These are phyloP conservation scores for Ceratocystis lukuohia DNA, from an alignment of 2,329 filamentous ascomycete species.

Conservation along the genomic window DNA sequence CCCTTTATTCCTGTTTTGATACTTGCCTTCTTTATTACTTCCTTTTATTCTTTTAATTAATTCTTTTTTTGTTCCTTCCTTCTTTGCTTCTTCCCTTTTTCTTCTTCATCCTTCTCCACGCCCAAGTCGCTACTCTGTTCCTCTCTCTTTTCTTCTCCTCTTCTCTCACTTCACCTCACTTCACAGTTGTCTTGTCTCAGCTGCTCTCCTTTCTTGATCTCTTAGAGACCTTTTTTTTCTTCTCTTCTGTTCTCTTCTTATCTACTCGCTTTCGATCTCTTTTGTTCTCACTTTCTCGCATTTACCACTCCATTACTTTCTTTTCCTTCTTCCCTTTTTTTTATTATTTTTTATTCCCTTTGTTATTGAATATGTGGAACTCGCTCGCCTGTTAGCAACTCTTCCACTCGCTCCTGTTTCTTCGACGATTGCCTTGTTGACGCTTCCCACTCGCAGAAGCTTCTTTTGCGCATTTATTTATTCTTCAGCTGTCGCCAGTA, in stretches of 20 bases:
- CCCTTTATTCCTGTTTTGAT: conserved; percentile 12
- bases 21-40: conserved; percentile 11
- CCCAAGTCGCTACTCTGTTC: conserved; percentile 17
- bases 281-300: background rate
- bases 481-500: background rate
- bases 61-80: background rate
- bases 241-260: conserved; percentile 5
- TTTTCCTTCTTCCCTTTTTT: conserved; percentile 7
- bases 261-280: background rate
- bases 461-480: background rate
- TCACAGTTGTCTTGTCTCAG: background rate
- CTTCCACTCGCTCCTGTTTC: conserved; percentile 5
- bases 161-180: conserved; percentile 9
- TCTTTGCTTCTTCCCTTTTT: conserved; percentile 13
- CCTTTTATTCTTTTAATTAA: conserved; percentile 19
- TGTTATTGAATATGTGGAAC: background rate
- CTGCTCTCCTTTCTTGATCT: conserved; percentile 16
- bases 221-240: background rate
- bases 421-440: conserved; percentile 5
- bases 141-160: conserved; percentile 20
- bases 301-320: background rate
- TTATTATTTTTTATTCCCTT: background rate
- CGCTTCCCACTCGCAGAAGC: background rate
- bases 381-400: background rate
- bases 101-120: conserved; percentile 14